phyloP scores from a whole-genome alignment of 768 basidiomycete species.

The Collybia sordida region DNA sequence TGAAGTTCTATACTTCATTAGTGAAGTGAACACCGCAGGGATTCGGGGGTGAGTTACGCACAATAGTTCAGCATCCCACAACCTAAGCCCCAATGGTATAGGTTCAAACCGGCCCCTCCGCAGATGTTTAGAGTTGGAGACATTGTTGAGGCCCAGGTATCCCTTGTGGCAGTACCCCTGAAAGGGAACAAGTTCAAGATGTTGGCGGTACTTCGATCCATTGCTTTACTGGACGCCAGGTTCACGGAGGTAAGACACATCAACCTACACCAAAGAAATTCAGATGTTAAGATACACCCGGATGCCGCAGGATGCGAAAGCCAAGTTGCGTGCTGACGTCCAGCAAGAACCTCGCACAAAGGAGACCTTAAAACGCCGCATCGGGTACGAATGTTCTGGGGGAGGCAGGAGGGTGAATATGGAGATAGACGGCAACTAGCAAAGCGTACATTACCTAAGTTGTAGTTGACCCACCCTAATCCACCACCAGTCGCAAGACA shows the following conservation, averaged over 20 bases:
- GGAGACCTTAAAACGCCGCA: too few species aligned
- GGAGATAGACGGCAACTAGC: too few species aligned
- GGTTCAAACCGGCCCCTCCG: neutral
- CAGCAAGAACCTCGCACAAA: neutral
- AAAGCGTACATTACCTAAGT: too few species aligned
- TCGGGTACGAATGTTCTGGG: too few species aligned
- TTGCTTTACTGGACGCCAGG: neutral
- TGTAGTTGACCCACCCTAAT: too few species aligned
- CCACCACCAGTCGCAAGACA: too few species aligned
- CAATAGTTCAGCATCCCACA: neutral
- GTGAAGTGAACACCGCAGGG: neutral
- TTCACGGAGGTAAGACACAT: neutral
- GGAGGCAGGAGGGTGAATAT: too few species aligned
- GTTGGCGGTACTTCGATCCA: neutral
- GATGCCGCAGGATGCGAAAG: neutral
- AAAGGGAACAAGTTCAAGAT: neutral
- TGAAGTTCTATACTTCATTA: neutral
- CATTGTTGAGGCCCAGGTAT: neutral
- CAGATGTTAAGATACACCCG: too few species aligned
- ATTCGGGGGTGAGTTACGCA: neutral
- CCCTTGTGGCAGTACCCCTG: neutral
- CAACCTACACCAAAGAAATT: neutral
- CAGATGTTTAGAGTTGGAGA: neutral
- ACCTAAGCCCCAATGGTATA: neutral
- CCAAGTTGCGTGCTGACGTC: neutral